Percentiles rank a stretch among this genome's conserved stretches.
phyloP scores from a whole-genome alignment of 139 green algal genomes.

The Penium margaritaceum region DNA sequence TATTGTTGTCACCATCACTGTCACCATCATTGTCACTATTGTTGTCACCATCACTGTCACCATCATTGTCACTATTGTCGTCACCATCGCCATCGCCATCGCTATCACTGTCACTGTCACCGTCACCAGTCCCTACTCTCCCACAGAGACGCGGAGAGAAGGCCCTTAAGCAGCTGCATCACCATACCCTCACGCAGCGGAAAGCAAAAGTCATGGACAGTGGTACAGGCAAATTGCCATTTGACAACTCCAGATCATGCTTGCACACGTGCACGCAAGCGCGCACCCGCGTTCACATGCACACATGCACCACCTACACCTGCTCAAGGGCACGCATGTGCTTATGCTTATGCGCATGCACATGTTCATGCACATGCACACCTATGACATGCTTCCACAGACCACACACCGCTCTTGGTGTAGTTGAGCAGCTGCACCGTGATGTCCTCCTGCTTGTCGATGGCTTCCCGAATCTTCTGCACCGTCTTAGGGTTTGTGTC shows the following conservation, averaged over 20 bases:
- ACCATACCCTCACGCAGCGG: not conserved
- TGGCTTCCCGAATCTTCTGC: conserved; percentile 82
- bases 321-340: too few species aligned
- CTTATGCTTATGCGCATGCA: too few species aligned
- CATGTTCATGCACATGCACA: too few species aligned
- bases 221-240: not conserved
- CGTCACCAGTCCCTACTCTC: too few species aligned
- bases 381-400: not conserved
- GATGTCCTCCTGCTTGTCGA: conserved; percentile 63
- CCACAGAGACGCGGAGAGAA: not conserved
- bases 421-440: conserved; percentile 89
- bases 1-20: too few species aligned
- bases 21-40: too few species aligned
- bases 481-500: conserved; percentile 81
- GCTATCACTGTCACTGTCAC: too few species aligned
- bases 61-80: too few species aligned
- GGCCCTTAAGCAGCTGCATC: not conserved
- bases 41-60: too few species aligned
- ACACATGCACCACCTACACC: too few species aligned
- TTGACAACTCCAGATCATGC: not conserved
- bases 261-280: not conserved
- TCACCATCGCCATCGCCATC: too few species aligned
- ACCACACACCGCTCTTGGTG: conserved; percentile 39
- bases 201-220: not conserved
- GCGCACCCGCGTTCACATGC: not conserved